phyloP scores from a whole-genome alignment of 139 green algal genomes.

The Chlorella ohadii region DNA sequence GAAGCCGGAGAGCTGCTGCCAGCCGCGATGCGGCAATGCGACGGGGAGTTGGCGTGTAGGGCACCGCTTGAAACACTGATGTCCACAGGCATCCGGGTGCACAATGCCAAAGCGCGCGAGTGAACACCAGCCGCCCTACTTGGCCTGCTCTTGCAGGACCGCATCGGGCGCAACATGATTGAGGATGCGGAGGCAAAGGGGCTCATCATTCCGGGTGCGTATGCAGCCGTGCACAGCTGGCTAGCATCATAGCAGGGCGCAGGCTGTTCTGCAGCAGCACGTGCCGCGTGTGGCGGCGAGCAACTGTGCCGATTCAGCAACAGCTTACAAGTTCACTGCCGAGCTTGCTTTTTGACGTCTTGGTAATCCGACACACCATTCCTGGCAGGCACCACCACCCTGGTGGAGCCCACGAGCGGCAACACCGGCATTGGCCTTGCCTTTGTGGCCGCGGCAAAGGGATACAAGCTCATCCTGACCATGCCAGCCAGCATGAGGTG shows the following conservation, averaged over 20 bases:
- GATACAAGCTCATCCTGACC: conserved; percentile 98
- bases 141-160: conserved; percentile 59
- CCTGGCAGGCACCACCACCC: conserved; percentile 61
- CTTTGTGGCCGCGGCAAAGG: conserved; percentile 92
- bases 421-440: conserved; percentile 98
- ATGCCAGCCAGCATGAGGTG: conserved; percentile 98
- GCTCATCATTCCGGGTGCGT: conserved; percentile 79
- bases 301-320: too few species aligned
- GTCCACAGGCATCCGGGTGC: too few species aligned
- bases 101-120: too few species aligned
- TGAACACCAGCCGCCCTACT: too few species aligned
- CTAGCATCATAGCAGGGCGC: neutral
- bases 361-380: too few species aligned
- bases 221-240: neutral
- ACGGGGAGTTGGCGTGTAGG: too few species aligned
- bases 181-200: conserved; percentile 82
- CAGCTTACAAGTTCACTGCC: too few species aligned
- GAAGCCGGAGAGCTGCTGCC: too few species aligned
- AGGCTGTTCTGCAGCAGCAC: neutral
- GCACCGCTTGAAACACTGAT: too few species aligned
- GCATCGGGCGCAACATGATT: conserved; percentile 89
- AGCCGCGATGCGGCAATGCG: too few species aligned
- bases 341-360: too few species aligned
- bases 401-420: conserved; percentile 92
- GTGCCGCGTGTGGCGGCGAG: neutral